phyloP scores from a whole-genome alignment of 208 protist genomes.

The Blastocrithidia nonstop region DNA sequence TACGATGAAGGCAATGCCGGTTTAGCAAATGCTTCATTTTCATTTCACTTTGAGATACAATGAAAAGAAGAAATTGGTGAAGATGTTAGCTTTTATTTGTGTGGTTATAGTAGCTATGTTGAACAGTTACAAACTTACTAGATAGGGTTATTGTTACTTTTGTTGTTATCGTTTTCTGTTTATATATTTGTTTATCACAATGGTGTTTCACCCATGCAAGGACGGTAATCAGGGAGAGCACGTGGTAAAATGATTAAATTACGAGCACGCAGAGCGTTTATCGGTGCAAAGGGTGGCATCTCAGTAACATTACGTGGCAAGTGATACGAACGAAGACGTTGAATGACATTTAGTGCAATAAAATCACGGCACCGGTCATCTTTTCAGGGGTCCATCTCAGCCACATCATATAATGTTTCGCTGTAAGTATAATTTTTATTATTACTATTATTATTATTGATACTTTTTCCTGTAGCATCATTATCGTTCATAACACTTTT shows the following conservation, averaged over 20 bases:
- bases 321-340: slow-evolving; percentile 63
- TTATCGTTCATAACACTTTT: background rate
- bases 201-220: slow-evolving; percentile 14
- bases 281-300: slow-evolving; percentile 25
- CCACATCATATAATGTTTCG: slow-evolving; percentile 7
- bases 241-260: slow-evolving; percentile 51
- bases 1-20: no score
- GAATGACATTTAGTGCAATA: slow-evolving; percentile 70
- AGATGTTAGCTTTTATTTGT: background rate
- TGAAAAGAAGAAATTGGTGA: no score
- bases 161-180: background rate
- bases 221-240: slow-evolving; percentile 31
- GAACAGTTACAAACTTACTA: no score
- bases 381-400: slow-evolving; percentile 69
- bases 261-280: slow-evolving; percentile 36
- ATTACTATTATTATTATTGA: background rate
- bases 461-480: background rate
- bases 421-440: background rate
- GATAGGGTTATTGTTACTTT: background rate
- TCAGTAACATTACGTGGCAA: slow-evolving; percentile 11
- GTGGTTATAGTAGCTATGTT: background rate
- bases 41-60: no score
- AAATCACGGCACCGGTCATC: slow-evolving; percentile 71
- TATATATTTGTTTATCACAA: background rate
- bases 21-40: no score